Conservation (phyloP, 208 protist species). For the Acanthamoeba triangularis region DNA sequence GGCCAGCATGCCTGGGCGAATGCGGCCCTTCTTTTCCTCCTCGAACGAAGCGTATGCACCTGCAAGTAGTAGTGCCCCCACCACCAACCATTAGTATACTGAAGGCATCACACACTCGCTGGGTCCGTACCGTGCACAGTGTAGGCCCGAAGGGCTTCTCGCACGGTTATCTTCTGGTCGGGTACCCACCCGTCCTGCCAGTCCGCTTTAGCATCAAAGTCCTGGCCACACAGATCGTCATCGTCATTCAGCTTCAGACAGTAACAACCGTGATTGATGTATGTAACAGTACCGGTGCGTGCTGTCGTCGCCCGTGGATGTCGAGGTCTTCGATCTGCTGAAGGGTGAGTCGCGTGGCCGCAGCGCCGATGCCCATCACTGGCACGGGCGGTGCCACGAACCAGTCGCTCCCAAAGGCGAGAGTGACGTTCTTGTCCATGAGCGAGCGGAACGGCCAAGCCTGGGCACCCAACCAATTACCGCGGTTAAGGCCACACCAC, state of each 20-base stretch:
- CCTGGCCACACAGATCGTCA: constrained; percentile 13
- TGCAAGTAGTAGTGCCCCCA: not conserved
- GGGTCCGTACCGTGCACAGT: not conserved
- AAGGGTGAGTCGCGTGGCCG: not conserved
- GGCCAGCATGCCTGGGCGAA: constrained; percentile 4
- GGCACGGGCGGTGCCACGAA: constrained; percentile 61
- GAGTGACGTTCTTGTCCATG: not conserved
- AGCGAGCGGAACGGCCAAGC: constrained; percentile 58
- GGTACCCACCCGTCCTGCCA: not conserved
- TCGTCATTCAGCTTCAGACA: not conserved
- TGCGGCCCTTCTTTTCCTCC: not conserved
- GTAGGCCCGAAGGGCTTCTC: constrained; percentile 1
- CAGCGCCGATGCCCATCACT: constrained; percentile 44
- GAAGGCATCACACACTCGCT: too few species aligned
- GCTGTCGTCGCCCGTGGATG: not conserved
- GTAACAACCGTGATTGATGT: too few species aligned
- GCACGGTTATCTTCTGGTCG: constrained; percentile 22
- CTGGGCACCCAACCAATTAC: not conserved
- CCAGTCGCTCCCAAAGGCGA: constrained; percentile 74
- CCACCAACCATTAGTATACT: not conserved
- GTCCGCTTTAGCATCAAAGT: constrained; percentile 14
- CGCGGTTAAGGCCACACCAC: too few species aligned
- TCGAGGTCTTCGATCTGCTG: constrained; percentile 18
- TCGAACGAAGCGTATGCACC: constrained; percentile 60
- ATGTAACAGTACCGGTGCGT: not conserved